phyloP scores from a whole-genome alignment of 2,329 filamentous ascomycete species.

The Trichoderma cornu-damae region DNA sequence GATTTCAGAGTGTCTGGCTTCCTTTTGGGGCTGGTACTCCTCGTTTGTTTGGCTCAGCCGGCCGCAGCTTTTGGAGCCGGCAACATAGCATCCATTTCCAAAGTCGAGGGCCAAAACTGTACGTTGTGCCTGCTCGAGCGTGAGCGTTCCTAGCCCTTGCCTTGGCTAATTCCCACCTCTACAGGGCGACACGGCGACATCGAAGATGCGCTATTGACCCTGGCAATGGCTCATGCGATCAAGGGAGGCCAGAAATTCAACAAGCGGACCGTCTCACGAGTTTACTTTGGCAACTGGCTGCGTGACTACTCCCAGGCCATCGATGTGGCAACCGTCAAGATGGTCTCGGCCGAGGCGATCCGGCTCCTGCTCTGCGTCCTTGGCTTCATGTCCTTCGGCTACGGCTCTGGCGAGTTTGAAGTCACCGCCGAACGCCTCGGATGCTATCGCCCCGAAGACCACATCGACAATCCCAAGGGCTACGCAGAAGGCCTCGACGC shows the following conservation, averaged over 20 bases:
- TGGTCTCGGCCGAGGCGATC: conserved; percentile 85
- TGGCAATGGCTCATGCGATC: conserved; percentile 53
- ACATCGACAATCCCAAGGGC: conserved; percentile 75
- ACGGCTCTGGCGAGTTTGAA: conserved; percentile 78
- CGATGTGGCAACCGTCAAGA: conserved; percentile 87
- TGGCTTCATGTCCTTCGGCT: conserved; percentile 83
- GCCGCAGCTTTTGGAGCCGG: conserved; percentile 79
- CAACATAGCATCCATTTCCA: conserved; percentile 77
- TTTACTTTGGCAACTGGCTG: conserved; percentile 97
- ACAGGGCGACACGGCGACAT: conserved; percentile 83
- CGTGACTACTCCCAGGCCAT: conserved; percentile 90
- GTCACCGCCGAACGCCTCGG: conserved; percentile 78
- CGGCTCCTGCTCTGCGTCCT: conserved; percentile 83
- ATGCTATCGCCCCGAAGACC: conserved; percentile 72
- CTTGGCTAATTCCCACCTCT: background rate
- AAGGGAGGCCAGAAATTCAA: conserved; percentile 70
- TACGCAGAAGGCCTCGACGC: conserved; percentile 89
- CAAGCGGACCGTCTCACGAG: conserved; percentile 80
- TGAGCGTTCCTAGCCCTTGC: background rate
- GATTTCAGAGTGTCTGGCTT: conserved; percentile 45
- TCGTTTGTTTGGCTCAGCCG: conserved; percentile 63
- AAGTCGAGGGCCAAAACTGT: conserved; percentile 81
- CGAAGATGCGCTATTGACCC: conserved; percentile 77
- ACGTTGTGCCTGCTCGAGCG: conserved; percentile 28
- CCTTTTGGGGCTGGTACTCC: conserved; percentile 52